Base-by-base conservation (phyloP, 192 early-diverging fungal genomes). In the Umbelopsis ramanniana region DNA sequence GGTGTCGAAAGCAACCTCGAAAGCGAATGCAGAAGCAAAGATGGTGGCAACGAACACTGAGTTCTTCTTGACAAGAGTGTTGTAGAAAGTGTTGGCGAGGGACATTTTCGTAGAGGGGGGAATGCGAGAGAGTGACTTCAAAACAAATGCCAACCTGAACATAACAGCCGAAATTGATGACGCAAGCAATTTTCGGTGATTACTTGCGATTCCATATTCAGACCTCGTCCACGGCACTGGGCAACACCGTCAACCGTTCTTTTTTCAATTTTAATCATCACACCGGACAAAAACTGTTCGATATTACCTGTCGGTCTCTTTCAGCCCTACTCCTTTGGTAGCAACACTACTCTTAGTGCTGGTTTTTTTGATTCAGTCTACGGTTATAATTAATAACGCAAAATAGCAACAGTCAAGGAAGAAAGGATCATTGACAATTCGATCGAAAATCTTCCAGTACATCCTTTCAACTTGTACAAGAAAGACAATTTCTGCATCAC, bases 1-100 rank as follows among this genome's bases (percentile, higher is more conserved):
- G 45, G 79, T 79, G 72, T 94, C 91, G 73, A 91, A 91, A 69
- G 76, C 87, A 70, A 93, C 83, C 79, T 94, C 91, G 79, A 88
- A 89, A 29, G 80, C 88, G 74, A 92, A 91, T 21, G 91, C 93
- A 37, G 84, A 73, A 76, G 77, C 85, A 54, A 93, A 89, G 75
- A 93, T 87, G 74, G 86, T 80, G 69, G 79, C 68, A 63, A 94
- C 72, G 74, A 90, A 94, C 74, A 86, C 80, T 6, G 93, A 90
- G 83, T 89, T 90, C 75, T 87, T 83, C 81, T 85, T 84, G 88
- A 91, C 88, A 74, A 93, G 68, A 75, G 84, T 82, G 79, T 85
- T 87, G 76, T 90, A 90, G 45, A 86, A 63, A 26, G 69, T 45
- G 66, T 85, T 84, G 26, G 24, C 57, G 10, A 63, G 17, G 29